Conservation (phyloP, 108 stramenopile genomes). For the Parietichytrium sp. region DNA sequence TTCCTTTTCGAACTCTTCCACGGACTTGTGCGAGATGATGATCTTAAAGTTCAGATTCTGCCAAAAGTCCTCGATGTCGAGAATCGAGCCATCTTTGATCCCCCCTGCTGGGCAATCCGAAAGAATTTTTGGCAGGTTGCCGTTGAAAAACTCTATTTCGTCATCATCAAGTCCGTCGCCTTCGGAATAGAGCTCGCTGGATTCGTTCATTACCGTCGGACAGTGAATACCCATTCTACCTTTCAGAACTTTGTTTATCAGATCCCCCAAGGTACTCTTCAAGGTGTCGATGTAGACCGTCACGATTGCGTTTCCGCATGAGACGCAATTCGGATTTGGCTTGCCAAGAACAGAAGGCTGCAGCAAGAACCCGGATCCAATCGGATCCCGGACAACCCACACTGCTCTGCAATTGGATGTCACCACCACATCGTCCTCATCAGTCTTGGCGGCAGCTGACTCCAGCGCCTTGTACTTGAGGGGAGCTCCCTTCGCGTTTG, state of each 20-base stretch:
- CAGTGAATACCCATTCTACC: slow-evolving; percentile 36
- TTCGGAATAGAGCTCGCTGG: slow-evolving; percentile 28
- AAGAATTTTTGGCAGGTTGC: slow-evolving; percentile 39
- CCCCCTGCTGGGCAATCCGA: slow-evolving; percentile 65
- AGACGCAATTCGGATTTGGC: slow-evolving; percentile 50
- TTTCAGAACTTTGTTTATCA: slow-evolving; percentile 44
- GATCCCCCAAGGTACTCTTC: slow-evolving; percentile 29
- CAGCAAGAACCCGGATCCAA: slow-evolving; percentile 49
- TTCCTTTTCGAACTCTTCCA: slow-evolving; percentile 54
- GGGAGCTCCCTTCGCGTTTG: background rate
- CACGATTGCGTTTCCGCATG: slow-evolving; percentile 29
- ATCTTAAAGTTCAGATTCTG: slow-evolving; percentile 82
- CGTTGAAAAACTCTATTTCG: background rate
- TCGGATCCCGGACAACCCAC: slow-evolving; percentile 45
- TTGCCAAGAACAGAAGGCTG: slow-evolving; percentile 48
- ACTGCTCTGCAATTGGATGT: slow-evolving; percentile 15
- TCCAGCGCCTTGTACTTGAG: background rate
- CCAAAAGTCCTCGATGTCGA: slow-evolving; percentile 79
- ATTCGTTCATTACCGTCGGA: slow-evolving; percentile 38
- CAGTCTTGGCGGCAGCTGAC: background rate
- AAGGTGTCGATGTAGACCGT: slow-evolving; percentile 34
- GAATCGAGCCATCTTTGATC: slow-evolving; percentile 73
- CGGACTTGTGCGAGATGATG: slow-evolving; percentile 66
- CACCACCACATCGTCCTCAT: background rate
- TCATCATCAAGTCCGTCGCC: slow-evolving; percentile 47